phyloP scores from a whole-genome alignment of 108 stramenopile genomes.

The Pseudonitzschia pungens region DNA sequence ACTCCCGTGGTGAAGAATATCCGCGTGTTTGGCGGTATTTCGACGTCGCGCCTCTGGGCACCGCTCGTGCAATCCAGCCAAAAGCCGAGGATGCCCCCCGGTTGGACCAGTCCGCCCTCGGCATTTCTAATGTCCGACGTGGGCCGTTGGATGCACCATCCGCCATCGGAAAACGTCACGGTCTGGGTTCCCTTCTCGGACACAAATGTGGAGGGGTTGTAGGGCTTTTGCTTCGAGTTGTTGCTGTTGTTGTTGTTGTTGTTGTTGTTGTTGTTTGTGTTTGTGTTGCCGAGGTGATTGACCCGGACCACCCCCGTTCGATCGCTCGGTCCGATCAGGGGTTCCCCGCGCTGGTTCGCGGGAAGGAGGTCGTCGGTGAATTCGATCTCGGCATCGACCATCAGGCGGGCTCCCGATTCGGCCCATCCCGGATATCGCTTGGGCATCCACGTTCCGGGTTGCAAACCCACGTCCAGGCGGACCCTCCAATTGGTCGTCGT shows the following conservation, averaged over 20 bases:
- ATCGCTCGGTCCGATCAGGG: constrained; percentile 12
- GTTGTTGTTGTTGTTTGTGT: background rate
- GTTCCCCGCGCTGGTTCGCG: background rate
- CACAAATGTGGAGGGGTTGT: constrained; percentile 29
- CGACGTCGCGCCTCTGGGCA: constrained; percentile 24
- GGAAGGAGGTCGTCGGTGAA: constrained; percentile 25
- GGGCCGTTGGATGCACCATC: constrained; percentile 36
- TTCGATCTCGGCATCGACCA: constrained; percentile 20
- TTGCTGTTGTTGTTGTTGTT: background rate
- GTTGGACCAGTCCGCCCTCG: constrained; percentile 23
- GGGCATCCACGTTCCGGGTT: constrained; percentile 40
- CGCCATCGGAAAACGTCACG: constrained; percentile 25
- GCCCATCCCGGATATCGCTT: constrained; percentile 38
- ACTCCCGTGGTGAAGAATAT: constrained; percentile 37
- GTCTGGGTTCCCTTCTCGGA: constrained; percentile 28
- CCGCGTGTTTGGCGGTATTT: constrained; percentile 21
- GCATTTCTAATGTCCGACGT: constrained; percentile 22
- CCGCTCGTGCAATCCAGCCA: constrained; percentile 31
- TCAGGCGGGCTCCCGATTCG: constrained; percentile 33
- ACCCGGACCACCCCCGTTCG: constrained; percentile 14
- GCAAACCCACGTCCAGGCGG: constrained; percentile 28
- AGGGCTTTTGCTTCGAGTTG: background rate
- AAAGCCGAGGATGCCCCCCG: constrained; percentile 31
- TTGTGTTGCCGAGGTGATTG: background rate
- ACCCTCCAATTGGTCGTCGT: constrained; percentile 24